Conservation (phyloP, 2,329 filamentous ascomycete species). For the Emmonsiellopsis sp. region DNA sequence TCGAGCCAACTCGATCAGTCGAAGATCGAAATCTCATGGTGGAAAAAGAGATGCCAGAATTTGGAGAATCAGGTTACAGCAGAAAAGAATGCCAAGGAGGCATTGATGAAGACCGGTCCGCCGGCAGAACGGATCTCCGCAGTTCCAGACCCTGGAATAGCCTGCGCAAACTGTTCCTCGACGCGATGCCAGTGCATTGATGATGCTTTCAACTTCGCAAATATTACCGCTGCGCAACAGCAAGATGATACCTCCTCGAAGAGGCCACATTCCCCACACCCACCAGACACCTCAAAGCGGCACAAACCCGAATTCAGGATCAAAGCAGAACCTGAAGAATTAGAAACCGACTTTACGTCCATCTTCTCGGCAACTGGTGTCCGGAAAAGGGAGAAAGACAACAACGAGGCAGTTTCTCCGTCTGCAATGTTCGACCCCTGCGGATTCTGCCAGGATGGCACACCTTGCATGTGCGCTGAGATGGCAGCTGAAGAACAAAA, state of each 20-base stretch:
- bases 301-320: conserved; percentile 41
- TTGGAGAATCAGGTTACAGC: conserved; percentile 53
- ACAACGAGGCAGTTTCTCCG: conserved; percentile 21
- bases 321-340: conserved; percentile 38
- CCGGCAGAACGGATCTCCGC: conserved; percentile 17
- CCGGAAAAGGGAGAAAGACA: conserved; percentile 14
- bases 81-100: conserved; percentile 33
- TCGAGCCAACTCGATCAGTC: conserved; percentile 60
- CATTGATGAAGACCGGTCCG: conserved; percentile 28
- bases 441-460: conserved; percentile 74
- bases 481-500: conserved; percentile 37
- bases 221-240: conserved; percentile 28
- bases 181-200: conserved; percentile 54
- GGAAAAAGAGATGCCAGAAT: conserved; percentile 47
- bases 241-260: conserved; percentile 23
- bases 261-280: conserved; percentile 25
- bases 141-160: conserved; percentile 36
- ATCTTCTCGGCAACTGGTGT: conserved; percentile 47
- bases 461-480: conserved; percentile 73
- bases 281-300: conserved; percentile 39
- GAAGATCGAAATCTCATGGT: conserved; percentile 40
- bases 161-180: conserved; percentile 57
- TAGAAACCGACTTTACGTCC: conserved; percentile 67
- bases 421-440: conserved; percentile 56
- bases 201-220: conserved; percentile 41